Percentiles rank a stretch among this genome's conserved stretches.
phyloP scores from a whole-genome alignment of 228 moss, liverwort and hornwort genomes.

The Sphagnum fallax region DNA sequence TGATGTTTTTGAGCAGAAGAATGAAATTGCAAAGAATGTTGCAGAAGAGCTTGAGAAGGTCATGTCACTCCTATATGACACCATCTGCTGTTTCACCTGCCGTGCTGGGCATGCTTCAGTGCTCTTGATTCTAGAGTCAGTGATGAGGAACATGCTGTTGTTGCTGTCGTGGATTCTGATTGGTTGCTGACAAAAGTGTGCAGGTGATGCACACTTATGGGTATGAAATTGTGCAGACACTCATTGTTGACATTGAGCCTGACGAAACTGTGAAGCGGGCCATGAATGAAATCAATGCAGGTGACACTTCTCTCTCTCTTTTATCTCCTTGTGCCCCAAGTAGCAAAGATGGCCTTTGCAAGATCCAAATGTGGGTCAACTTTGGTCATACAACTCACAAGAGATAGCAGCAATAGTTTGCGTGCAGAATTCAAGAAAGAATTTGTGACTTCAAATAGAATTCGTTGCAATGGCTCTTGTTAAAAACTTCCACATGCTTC shows the following conservation, averaged over 20 bases:
- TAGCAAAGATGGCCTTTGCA: background rate
- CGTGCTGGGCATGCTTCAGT: too few relatives aligned
- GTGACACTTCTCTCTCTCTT: slow-evolving; percentile 3
- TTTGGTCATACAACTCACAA: background rate
- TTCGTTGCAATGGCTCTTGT: background rate
- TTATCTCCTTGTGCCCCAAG: background rate
- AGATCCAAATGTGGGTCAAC: background rate
- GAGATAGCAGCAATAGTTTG: background rate
- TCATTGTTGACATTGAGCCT: slow-evolving; percentile 37
- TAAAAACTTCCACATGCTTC: background rate
- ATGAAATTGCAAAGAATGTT: slow-evolving; percentile 32
- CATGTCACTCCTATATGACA: background rate
- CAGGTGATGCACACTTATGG: slow-evolving; percentile 38
- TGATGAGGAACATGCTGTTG: background rate
- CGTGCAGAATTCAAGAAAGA: background rate
- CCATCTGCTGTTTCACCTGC: background rate
- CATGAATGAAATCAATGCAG: slow-evolving; percentile 50
- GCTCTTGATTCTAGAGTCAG: background rate
- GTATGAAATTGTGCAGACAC: slow-evolving; percentile 38
- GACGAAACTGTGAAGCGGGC: slow-evolving; percentile 38
- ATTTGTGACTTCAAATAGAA: background rate
- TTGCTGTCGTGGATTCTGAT: background rate
- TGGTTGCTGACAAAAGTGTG: background rate
- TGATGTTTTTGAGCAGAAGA: slow-evolving; percentile 42
- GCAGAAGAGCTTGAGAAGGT: slow-evolving; percentile 36